A percentile compares a stretch with the other conserved stretches of the same genome.
Evolutionary conservation across 2,329 filamentous ascomycete species (phyloP).

Genomic region (Metarhizium robertsii): DNA sequence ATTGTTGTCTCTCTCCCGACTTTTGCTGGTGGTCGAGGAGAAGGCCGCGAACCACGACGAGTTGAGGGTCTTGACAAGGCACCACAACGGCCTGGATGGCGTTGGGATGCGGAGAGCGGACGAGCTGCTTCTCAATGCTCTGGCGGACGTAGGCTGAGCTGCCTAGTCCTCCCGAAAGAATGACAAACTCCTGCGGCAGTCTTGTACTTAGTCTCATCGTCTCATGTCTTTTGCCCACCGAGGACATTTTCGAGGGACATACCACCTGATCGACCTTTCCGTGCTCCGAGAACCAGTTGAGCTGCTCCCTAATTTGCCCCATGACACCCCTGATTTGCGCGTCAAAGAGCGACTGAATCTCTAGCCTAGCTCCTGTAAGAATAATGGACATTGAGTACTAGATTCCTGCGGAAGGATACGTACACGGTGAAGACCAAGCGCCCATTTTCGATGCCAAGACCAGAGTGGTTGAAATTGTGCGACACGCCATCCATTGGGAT

Average conservation of each 20-base stretch:
- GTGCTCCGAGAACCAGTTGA: slow-evolving; percentile 23
- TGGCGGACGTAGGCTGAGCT: slow-evolving; percentile 37
- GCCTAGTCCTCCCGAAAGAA: slow-evolving; percentile 35
- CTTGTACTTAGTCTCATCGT: too few species aligned
- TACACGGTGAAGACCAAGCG: slow-evolving; percentile 30
- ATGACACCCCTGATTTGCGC: too few species aligned
- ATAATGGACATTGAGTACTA: background rate
- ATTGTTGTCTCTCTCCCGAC: slow-evolving; percentile 5
- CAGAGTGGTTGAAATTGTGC: slow-evolving; percentile 27
- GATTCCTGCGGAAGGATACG: background rate
- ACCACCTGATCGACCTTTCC: slow-evolving; percentile 25
- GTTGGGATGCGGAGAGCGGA: slow-evolving; percentile 23
- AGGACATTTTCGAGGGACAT: too few species aligned
- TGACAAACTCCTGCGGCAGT: slow-evolving; percentile 16
- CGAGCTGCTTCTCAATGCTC: slow-evolving; percentile 27
- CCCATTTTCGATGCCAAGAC: slow-evolving; percentile 28
- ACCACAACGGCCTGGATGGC: slow-evolving; percentile 27
- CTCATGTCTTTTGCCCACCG: too few species aligned
- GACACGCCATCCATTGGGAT: slow-evolving; percentile 34
- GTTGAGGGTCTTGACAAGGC: slow-evolving; percentile 40
- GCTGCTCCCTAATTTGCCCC: too few species aligned
- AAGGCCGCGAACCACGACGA: slow-evolving; percentile 44
- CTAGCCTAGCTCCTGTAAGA: slow-evolving; percentile 18
- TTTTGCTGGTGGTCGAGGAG: slow-evolving; percentile 37
- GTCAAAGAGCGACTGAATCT: slow-evolving; percentile 35